phyloP scores from a whole-genome alignment of 768 basidiomycete genomes.

The Tricholoma sp. region DNA sequence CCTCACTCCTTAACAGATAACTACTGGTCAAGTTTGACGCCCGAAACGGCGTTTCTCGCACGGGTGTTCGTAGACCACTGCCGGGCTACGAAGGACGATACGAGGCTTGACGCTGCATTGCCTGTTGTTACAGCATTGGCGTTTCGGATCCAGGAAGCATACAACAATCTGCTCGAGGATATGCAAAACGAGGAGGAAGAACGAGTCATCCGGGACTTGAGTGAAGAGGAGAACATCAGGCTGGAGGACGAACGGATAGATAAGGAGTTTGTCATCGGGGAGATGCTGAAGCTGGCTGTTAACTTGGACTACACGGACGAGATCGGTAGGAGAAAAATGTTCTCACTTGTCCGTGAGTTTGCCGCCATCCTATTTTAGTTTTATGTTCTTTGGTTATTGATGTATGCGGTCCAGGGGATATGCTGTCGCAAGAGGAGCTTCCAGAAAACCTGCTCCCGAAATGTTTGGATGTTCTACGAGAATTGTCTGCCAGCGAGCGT shows the following conservation, averaged over 20 bases:
- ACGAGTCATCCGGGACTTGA: constrained; percentile 17
- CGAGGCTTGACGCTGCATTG: constrained; percentile 60
- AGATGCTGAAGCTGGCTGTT: constrained; percentile 74
- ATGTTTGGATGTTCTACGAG: constrained; percentile 80
- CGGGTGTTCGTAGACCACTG: constrained; percentile 84
- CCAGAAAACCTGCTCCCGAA: constrained; percentile 64
- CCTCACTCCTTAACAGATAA: constrained; percentile 36
- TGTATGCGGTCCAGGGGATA: constrained; percentile 48
- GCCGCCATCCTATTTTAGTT: not conserved
- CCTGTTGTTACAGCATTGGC: constrained; percentile 86
- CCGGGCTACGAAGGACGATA: constrained; percentile 50
- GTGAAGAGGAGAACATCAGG: constrained; percentile 31
- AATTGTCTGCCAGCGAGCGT: constrained; percentile 65
- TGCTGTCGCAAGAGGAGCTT: constrained; percentile 69
- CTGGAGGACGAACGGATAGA: constrained; percentile 45
- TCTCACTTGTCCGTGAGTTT: constrained; percentile 71
- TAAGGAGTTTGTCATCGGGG: constrained; percentile 67
- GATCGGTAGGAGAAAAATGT: constrained; percentile 85
- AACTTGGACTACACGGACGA: constrained; percentile 90
- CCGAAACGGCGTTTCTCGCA: constrained; percentile 75
- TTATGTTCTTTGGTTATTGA: not conserved
- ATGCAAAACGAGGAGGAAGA: constrained; percentile 19
- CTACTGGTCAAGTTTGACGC: constrained; percentile 67
- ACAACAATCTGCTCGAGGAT: constrained; percentile 44
- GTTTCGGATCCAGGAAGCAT: constrained; percentile 63